Percentiles rank a stretch among this genome's conserved stretches.
These are phyloP conservation scores for Colletotrichum sp. DNA, from an alignment of 2,329 filamentous ascomycete species.

Conservation along the genomic window DNA sequence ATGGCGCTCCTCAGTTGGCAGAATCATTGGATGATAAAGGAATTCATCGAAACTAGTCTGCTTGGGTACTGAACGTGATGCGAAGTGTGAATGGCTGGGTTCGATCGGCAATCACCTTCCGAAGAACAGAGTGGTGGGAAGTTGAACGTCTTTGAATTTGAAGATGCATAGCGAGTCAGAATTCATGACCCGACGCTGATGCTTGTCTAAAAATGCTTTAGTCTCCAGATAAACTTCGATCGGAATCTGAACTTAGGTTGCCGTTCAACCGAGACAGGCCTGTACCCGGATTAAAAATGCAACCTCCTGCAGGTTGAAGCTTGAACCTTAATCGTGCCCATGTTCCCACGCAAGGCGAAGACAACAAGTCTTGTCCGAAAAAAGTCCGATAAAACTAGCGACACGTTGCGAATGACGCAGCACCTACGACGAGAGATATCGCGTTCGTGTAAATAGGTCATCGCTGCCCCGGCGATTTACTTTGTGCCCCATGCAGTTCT, in stretches of 20 bases:
- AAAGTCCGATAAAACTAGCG: background rate
- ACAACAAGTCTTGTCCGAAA: background rate
- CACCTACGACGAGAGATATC: background rate
- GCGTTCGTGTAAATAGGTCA: background rate
- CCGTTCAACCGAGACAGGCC: slow-evolving; percentile 24
- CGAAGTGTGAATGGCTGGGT: too few species aligned
- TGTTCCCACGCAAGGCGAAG: background rate
- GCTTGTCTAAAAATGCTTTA: background rate
- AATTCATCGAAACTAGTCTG: background rate
- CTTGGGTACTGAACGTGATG: too few species aligned
- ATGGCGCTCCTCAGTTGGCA: background rate
- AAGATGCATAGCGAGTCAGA: background rate
- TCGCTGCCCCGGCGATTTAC: background rate
- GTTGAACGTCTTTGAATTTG: background rate
- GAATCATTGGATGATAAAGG: background rate
- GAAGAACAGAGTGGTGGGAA: background rate
- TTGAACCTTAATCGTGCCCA: background rate
- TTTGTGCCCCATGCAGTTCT: slow-evolving; percentile 49
- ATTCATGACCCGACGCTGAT: background rate
- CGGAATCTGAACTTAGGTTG: background rate
- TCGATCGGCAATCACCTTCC: background rate
- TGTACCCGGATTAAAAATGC: background rate
- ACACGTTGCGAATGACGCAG: background rate
- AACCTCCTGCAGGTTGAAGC: background rate
- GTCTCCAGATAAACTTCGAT: background rate